phyloP scores from a whole-genome alignment of 164 flowering plant species.

The Brasenia schreberi region DNA sequence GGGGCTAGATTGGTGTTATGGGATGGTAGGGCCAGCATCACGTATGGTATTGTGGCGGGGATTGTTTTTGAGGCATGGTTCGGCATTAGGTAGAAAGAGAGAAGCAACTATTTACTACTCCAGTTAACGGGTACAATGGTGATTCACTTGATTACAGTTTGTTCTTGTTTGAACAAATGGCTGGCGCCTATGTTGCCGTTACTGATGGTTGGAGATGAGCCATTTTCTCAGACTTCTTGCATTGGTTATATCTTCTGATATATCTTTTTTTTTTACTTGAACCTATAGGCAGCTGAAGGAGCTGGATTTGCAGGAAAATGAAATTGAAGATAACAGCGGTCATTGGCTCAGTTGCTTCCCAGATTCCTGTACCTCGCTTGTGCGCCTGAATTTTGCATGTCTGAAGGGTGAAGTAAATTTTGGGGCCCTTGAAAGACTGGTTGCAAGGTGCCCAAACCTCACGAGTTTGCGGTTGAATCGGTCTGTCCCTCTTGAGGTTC shows the following conservation, averaged over 20 bases:
- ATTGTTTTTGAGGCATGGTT: too few relatives aligned
- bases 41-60: too few relatives aligned
- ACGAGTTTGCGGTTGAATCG: conserved; percentile 52
- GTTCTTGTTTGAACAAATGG: too few relatives aligned
- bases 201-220: not conserved
- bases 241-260: too few relatives aligned
- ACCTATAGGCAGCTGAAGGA: conserved; percentile 51
- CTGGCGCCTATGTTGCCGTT: too few relatives aligned
- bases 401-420: conserved; percentile 62
- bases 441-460: conserved; percentile 65
- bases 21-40: too few relatives aligned
- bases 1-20: too few relatives aligned
- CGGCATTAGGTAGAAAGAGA: too few relatives aligned
- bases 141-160: too few relatives aligned
- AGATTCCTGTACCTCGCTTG: conserved; percentile 59
- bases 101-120: too few relatives aligned
- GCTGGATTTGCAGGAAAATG: conserved; percentile 80
- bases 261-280: too few relatives aligned
- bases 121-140: too few relatives aligned
- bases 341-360: conserved; percentile 84
- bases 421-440: conserved; percentile 66
- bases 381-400: conserved; percentile 73
- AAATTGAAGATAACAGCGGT: conserved; percentile 59
- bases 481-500: conserved; percentile 44
- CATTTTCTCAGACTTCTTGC: not conserved